These are phyloP conservation scores for Jacaranda mimosifolia DNA, from an alignment of 257 asterid genomes.

Conservation along the genomic window DNA sequence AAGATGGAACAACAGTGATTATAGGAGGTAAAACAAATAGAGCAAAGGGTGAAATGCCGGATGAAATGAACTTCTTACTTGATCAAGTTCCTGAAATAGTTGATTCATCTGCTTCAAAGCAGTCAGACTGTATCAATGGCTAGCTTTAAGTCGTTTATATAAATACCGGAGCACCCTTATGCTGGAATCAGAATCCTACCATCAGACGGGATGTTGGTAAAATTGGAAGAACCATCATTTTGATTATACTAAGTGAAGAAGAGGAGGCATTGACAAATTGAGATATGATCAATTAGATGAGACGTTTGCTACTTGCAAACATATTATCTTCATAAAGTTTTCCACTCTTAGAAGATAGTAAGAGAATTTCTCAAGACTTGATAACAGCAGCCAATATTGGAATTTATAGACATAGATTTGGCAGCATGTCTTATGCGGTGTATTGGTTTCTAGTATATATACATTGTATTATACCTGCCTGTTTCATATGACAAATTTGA, in stretches of 20 bases:
- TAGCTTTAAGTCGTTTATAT: conserved; percentile 30
- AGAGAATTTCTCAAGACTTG: conserved; percentile 11
- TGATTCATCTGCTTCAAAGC: conserved; percentile 55
- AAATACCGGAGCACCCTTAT: neutral
- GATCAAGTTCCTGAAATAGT: conserved; percentile 86
- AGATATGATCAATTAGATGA: neutral
- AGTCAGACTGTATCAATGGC: conserved; percentile 48
- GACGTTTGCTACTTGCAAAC: conserved; percentile 19
- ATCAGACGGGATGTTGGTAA: neutral
- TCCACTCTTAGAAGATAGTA: conserved; percentile 2
- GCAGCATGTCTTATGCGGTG: conserved; percentile 14
- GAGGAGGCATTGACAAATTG: neutral
- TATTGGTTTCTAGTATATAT: conserved; percentile 19
- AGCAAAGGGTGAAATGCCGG: conserved; percentile 81
- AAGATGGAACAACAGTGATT: conserved; percentile 78
- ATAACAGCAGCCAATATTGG: neutral
- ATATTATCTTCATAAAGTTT: neutral
- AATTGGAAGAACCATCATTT: neutral
- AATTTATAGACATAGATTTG: conserved; percentile 26
- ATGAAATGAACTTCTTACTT: conserved; percentile 66
- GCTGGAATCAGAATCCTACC: conserved; percentile 8
- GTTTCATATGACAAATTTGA: conserved; percentile 1
- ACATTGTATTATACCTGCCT: conserved; percentile 25
- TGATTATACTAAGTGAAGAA: conserved; percentile 8
- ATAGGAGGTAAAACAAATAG: conserved; percentile 89